Base-by-base conservation (phyloP, 345 rosid genomes). In the Alliaria petiolata region DNA sequence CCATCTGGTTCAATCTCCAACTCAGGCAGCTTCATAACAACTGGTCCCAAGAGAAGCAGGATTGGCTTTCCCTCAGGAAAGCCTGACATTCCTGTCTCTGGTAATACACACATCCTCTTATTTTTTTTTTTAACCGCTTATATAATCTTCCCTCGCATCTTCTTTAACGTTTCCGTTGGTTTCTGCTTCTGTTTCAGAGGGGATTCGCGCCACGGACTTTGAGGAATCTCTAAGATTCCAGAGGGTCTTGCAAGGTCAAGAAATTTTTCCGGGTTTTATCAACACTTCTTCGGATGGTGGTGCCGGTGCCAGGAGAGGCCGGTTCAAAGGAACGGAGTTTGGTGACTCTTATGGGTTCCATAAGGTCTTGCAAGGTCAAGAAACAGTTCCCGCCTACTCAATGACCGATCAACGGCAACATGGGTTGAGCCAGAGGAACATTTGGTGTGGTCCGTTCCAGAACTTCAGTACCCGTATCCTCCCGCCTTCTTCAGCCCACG, bases 231-330 rank as follows among this genome's bases (percentile, higher is more conserved):
- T 75, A 39, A 81, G 98, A 82, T 88, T 92, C 92, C 99, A 83
- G 83, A 90, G 91, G 96, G 97, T 92, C 98, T 95, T 95, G 99
- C 99, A 92, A 95, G 99, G 99, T 95, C 99, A 95, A 95, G 99
- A 95, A 95, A 92, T 82, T 67, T 77, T 81, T 67, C 85, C 89
- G 80, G 85, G 88, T 69, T 76, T 70, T 36, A 70, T 56, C 71
- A 83, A 79, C 73, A 35, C 83, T 61, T 83, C 56, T 62, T 85
- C 76, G 36, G 84, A 89, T 67, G 78, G 77, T 79, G 81, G 78
- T 75, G 81, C 72, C 67, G 91, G 69, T 50, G 77, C 80, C 52
- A 70, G 76, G 61, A 76, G 80, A 70, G 63, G 80, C 34, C 72
- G 77, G 19, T 67, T 77, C 59, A 83, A 81, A 74, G 81, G 87